Percentiles rank a stretch among this genome's conserved stretches.
phyloP scores from a whole-genome alignment of 805 yeast genomes.

The Komagataella ulmi region DNA sequence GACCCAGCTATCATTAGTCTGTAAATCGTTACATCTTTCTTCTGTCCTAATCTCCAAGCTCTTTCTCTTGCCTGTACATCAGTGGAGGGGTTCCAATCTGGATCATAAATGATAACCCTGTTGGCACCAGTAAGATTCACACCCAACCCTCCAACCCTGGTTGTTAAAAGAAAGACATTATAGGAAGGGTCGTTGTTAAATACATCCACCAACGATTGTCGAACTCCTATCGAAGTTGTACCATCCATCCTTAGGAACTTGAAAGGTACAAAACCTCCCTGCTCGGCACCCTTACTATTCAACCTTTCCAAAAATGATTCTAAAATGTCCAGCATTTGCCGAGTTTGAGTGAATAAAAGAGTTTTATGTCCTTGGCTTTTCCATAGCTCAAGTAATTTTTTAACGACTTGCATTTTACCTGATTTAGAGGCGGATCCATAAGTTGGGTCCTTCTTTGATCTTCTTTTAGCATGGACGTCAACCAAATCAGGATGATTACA shows the following conservation, averaged over 20 bases:
- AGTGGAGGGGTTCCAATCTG: constrained; percentile 98
- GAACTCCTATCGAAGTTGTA: constrained; percentile 59
- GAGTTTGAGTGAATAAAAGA: constrained; percentile 80
- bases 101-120: constrained; percentile 86
- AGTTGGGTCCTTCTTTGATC: constrained; percentile 11
- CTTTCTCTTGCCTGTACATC: constrained; percentile 94
- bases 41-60: constrained; percentile 96
- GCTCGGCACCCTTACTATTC: constrained; percentile 14
- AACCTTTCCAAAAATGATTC: constrained; percentile 46
- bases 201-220: constrained; percentile 72
- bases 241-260: constrained; percentile 88
- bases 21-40: constrained; percentile 80
- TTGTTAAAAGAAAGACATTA: constrained; percentile 69
- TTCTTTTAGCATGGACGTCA: constrained; percentile 23
- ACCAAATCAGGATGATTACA: constrained; percentile 94
- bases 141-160: constrained; percentile 94
- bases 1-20: constrained; percentile 90
- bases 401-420: constrained; percentile 87
- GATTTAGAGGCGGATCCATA: constrained; percentile 47
- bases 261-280: constrained; percentile 12
- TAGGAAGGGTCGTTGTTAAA: constrained; percentile 53
- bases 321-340: constrained; percentile 85
- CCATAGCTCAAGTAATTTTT: constrained; percentile 68
- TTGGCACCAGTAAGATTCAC: constrained; percentile 92
- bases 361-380: constrained; percentile 62